A percentile compares a stretch with the other conserved stretches of the same genome.
phyloP scores from a whole-genome alignment of 2,329 filamentous ascomycete species.

The Sclerotinia spermophila region DNA sequence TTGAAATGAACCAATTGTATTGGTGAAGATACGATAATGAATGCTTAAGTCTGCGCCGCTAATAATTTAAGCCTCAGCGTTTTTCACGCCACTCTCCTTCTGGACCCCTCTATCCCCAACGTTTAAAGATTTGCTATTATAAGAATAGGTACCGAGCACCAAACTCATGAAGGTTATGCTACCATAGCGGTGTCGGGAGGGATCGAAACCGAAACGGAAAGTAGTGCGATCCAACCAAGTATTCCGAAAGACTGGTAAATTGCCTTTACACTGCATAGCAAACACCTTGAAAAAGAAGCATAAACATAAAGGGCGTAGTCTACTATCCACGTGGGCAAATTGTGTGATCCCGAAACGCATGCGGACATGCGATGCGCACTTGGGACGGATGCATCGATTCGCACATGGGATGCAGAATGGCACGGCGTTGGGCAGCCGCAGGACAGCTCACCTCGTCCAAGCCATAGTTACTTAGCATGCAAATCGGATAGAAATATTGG shows the following conservation, averaged over 20 bases:
- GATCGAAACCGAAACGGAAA: neutral
- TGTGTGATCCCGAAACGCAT: neutral
- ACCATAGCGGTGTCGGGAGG: neutral
- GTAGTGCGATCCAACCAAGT: neutral
- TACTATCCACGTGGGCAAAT: neutral
- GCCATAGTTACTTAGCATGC: neutral
- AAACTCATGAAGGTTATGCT: neutral
- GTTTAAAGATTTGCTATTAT: neutral
- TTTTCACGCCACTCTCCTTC: neutral
- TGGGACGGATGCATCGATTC: neutral
- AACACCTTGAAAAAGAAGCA: neutral
- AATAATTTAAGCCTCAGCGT: neutral
- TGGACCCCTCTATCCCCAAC: neutral
- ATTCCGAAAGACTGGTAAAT: neutral
- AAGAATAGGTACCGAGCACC: neutral
- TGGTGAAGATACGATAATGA: neutral
- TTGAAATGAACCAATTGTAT: neutral
- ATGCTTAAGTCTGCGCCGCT: neutral
- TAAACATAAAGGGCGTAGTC: neutral
- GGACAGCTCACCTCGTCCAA: neutral
- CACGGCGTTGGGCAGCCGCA: neutral
- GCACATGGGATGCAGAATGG: neutral
- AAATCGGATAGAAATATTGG: neutral
- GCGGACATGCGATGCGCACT: neutral
- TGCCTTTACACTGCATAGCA: neutral